These are phyloP conservation scores for Suillus tomentosus DNA, from an alignment of 768 basidiomycete species.

Conservation along the genomic window DNA sequence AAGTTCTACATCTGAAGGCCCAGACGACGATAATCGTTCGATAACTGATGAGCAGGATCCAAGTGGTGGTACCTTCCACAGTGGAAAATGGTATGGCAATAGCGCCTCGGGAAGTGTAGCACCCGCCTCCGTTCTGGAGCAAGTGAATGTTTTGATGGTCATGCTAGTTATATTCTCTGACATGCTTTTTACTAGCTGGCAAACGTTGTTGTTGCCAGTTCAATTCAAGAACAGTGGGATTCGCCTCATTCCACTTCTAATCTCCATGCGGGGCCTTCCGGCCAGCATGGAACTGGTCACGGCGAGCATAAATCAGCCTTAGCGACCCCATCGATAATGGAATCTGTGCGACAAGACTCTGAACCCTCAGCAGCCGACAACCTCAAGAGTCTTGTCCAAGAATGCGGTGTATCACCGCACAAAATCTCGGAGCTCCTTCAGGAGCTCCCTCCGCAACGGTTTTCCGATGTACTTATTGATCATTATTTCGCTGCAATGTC, in stretches of 20 bases:
- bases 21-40: slow-evolving; percentile 71
- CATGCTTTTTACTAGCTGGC: slow-evolving; percentile 44
- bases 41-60: slow-evolving; percentile 78
- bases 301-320: slow-evolving; percentile 30
- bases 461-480: slow-evolving; percentile 78
- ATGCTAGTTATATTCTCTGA: slow-evolving; percentile 24
- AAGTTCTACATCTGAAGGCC: slow-evolving; percentile 50
- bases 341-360: slow-evolving; percentile 43
- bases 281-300: slow-evolving; percentile 27
- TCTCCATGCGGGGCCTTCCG: slow-evolving; percentile 16
- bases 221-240: slow-evolving; percentile 34
- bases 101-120: slow-evolving; percentile 84
- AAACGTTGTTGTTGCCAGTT: slow-evolving; percentile 49
- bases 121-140: slow-evolving; percentile 76
- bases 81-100: slow-evolving; percentile 84
- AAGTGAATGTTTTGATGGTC: slow-evolving; percentile 48
- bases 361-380: slow-evolving; percentile 73
- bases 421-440: slow-evolving; percentile 88
- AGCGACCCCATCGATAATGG: slow-evolving; percentile 37
- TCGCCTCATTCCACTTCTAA: slow-evolving; percentile 18
- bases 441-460: slow-evolving; percentile 78
- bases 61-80: slow-evolving; percentile 75
- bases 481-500: slow-evolving; percentile 79
- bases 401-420: slow-evolving; percentile 90
- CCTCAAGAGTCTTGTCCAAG: slow-evolving; percentile 81